A percentile compares a stretch with the other conserved stretches of the same genome.
phyloP scores from a whole-genome alignment of 768 basidiomycete genomes.

The Collybiopsis luxurians region DNA sequence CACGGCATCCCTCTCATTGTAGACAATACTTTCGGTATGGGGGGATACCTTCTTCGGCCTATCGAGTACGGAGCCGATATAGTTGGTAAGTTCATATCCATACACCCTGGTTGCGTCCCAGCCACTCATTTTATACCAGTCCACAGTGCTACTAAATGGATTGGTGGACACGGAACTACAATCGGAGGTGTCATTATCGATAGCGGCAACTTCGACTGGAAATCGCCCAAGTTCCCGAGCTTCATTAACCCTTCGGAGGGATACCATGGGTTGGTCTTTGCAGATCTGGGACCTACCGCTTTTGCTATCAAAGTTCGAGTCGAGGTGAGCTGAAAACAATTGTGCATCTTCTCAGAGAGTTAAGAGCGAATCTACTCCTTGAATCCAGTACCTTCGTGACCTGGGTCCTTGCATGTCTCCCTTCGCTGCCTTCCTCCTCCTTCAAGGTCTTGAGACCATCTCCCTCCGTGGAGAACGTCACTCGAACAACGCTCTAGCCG shows the following conservation, averaged over 20 bases:
- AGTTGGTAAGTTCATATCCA: slow-evolving; percentile 23
- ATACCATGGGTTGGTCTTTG: slow-evolving; percentile 53
- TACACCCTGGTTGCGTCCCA: neutral
- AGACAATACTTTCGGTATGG: slow-evolving; percentile 64
- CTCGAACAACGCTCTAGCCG: slow-evolving; percentile 49
- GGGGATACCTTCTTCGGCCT: slow-evolving; percentile 23
- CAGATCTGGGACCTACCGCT: slow-evolving; percentile 49
- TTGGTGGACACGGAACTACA: slow-evolving; percentile 49
- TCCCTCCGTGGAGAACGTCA: slow-evolving; percentile 59
- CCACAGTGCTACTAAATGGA: slow-evolving; percentile 66
- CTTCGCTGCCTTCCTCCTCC: slow-evolving; percentile 52
- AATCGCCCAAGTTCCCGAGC: slow-evolving; percentile 49
- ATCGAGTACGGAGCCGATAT: slow-evolving; percentile 21
- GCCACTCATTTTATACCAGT: slow-evolving; percentile 24
- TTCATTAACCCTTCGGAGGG: slow-evolving; percentile 55
- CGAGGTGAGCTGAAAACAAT: slow-evolving; percentile 9
- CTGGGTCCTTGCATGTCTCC: slow-evolving; percentile 49
- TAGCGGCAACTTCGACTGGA: slow-evolving; percentile 55
- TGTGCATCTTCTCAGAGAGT: neutral
- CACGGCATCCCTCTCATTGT: slow-evolving; percentile 62
- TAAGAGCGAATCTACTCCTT: neutral
- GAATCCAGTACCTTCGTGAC: slow-evolving; percentile 47
- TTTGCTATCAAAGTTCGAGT: slow-evolving; percentile 52
- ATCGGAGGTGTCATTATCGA: slow-evolving; percentile 6
- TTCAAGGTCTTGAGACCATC: slow-evolving; percentile 62